phyloP scores from a whole-genome alignment of 208 protist genomes.

The Leishmania lainsoni region DNA sequence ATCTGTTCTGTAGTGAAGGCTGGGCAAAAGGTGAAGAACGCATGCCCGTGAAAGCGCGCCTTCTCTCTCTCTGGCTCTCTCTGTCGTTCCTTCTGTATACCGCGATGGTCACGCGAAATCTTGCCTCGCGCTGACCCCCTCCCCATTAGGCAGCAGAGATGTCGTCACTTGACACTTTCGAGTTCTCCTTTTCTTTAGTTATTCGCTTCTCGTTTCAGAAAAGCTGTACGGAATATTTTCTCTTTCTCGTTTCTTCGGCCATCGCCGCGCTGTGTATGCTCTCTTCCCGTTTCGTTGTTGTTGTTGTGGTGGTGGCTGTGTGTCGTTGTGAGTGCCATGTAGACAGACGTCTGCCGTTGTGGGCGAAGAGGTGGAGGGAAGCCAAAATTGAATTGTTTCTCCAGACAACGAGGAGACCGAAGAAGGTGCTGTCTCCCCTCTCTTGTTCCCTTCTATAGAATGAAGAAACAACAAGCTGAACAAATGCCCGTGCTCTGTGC shows the following conservation, averaged over 20 bases:
- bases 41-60: neutral
- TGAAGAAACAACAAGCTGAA: neutral
- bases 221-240: constrained; percentile 1
- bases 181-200: neutral
- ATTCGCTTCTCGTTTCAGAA: no score
- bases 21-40: neutral
- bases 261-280: neutral
- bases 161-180: neutral
- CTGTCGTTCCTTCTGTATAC: neutral
- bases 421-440: neutral
- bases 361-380: neutral
- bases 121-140: neutral
- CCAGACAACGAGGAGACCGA: neutral
- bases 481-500: neutral
- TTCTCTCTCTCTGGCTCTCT: neutral
- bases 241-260: neutral
- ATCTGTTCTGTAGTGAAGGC: neutral
- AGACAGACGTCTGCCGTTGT: neutral
- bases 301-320: neutral
- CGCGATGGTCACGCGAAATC: neutral
- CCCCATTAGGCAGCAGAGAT: neutral
- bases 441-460: neutral
- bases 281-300: neutral
- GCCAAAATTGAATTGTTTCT: neutral
- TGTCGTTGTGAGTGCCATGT: neutral